Evolutionary conservation across 176 grass and related monocot species (phyloP), one percentile per base, ranked within the genome.

Genomic region (Rhynchospora pubera): DNA sequence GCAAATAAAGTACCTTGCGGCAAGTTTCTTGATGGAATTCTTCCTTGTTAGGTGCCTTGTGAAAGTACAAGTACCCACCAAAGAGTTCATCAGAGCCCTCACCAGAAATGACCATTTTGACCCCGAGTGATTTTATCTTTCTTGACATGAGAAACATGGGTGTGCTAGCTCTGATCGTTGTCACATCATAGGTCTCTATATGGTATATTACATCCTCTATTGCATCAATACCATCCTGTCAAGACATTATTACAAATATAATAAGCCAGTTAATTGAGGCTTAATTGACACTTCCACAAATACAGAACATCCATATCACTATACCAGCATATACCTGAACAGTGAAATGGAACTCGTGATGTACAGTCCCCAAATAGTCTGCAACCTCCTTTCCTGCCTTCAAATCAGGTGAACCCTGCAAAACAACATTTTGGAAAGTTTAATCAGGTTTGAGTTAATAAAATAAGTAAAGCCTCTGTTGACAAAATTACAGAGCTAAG

Each of bases 81-180:
- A 99, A 93, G 7, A 96, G 91, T 87, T 99, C 97, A 47, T 99
- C 97, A 6, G 97, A 91, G 0, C 97, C 97, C 81, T 99, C 97
- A 0, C 97, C 97, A 0, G 97, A 99, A 74, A 99, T 87, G 83
- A 99, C 97, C 97, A 99, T 99, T 89, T 93, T 99, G 5, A 99
- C 93, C 5, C 93, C 97, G 7, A 99, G 89, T 21, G 92, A 85
- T 86, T 99, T 99, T 84, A 99, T 99, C 82, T 99, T 99, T 34
- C 97, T 92, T 5, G 97, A 89, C 97, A 99, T 99, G 0, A 99
- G 92, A 82, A 93, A 99, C 97, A 99, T 99, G 14, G 97, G 97
- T 39, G 93, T 99, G 89, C 97, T 99, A 2, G 97, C 97, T 5
- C 97, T 87, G 24, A 99, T 93, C 51, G 97, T 96, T 3, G 97